Percentiles rank a stretch among this genome's conserved stretches.
Evolutionary conservation across 306 rosid species (phyloP).

Genomic region (Dalbergia cochinchinensis): DNA sequence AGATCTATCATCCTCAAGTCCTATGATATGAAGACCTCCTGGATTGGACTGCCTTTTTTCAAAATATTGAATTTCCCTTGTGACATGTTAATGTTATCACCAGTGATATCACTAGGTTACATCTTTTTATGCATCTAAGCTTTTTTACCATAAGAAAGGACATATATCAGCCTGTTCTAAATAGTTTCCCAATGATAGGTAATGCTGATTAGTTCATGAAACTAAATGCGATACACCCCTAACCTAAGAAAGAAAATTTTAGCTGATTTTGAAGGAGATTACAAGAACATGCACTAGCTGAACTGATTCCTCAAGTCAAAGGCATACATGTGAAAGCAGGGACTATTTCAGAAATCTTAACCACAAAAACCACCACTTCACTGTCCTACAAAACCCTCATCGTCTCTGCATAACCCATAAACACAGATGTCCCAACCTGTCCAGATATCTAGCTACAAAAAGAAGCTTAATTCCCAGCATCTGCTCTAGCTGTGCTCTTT

Average conservation of each 20-base stretch:
- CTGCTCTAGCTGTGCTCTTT: neutral
- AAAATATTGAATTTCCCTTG: neutral
- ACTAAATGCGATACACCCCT: neutral
- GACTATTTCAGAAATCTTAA: neutral
- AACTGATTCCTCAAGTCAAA: no score
- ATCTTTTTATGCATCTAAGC: neutral
- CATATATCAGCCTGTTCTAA: neutral
- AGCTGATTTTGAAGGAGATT: neutral
- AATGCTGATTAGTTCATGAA: neutral
- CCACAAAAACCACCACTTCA: neutral
- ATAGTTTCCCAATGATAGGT: constrained; percentile 14
- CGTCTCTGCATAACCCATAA: neutral
- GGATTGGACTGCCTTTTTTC: neutral
- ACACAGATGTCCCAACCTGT: constrained; percentile 26
- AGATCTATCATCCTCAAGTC: no score
- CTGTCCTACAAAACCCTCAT: neutral
- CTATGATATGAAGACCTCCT: no score
- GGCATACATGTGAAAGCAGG: neutral
- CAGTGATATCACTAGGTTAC: constrained; percentile 10
- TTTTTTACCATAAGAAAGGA: constrained; percentile 11
- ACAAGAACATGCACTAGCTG: neutral
- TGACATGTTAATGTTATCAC: constrained; percentile 4
- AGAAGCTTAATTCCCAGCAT: constrained; percentile 11
- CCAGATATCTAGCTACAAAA: neutral
- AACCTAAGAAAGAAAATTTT: neutral